Conservation (phyloP, 371 early-diverging fungal genomes). For the Mucor irregularis region DNA sequence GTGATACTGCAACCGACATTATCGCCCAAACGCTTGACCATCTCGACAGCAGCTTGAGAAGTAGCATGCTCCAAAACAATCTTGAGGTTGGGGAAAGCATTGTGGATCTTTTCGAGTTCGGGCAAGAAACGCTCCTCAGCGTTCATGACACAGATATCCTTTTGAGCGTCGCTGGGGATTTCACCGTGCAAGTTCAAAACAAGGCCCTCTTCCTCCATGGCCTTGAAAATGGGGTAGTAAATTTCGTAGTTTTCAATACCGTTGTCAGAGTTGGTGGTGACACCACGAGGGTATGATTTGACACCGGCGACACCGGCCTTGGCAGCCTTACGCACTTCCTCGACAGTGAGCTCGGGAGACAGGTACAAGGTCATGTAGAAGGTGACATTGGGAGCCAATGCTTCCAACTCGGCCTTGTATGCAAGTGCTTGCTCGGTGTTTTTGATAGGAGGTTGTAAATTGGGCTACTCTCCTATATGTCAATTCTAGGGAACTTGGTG, state of each 20-base stretch:
- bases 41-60: slow-evolving; percentile 89
- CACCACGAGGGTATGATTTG: slow-evolving; percentile 96
- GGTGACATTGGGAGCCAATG: slow-evolving; percentile 82
- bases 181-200: slow-evolving; percentile 97
- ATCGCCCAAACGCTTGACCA: slow-evolving; percentile 86
- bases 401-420: slow-evolving; percentile 80
- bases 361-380: slow-evolving; percentile 96
- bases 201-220: slow-evolving; percentile 94
- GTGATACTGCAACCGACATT: slow-evolving; percentile 96
- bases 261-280: slow-evolving; percentile 95
- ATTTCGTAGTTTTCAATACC: slow-evolving; percentile 90
- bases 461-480: no score
- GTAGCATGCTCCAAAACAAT: slow-evolving; percentile 98
- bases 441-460: slow-evolving; percentile 88
- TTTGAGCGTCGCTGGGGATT: slow-evolving; percentile 82
- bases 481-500: no score
- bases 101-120: slow-evolving; percentile 82
- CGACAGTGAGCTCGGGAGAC: slow-evolving; percentile 83
- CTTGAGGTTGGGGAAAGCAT: slow-evolving; percentile 88
- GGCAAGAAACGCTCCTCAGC: slow-evolving; percentile 93
- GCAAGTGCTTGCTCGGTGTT: slow-evolving; percentile 84
- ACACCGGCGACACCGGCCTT: slow-evolving; percentile 91
- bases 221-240: slow-evolving; percentile 91
- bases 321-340: slow-evolving; percentile 87
- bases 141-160: slow-evolving; percentile 91